Conservation (phyloP, 208 protist species). For the Angomonas deanei region DNA sequence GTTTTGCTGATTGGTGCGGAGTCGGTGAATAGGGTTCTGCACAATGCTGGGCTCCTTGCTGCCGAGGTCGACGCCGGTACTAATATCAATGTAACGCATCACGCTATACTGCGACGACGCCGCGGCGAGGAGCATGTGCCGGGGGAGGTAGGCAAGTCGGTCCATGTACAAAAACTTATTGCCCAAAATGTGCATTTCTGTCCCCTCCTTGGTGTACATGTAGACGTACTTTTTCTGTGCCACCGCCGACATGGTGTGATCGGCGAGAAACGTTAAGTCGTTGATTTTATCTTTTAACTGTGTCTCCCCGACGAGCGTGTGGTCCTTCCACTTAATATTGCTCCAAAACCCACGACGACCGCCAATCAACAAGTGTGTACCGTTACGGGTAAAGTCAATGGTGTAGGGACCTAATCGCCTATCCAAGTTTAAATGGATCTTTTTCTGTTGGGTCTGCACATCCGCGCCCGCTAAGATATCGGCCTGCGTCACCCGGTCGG, state of each 20-base stretch:
- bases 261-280: slow-evolving; percentile 95
- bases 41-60: slow-evolving; percentile 76
- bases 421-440: slow-evolving; percentile 91
- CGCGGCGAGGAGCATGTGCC: slow-evolving; percentile 96
- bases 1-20: slow-evolving; percentile 93
- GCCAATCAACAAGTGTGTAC: slow-evolving; percentile 90
- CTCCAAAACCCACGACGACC: slow-evolving; percentile 95
- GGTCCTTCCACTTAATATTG: slow-evolving; percentile 93
- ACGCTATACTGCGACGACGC: slow-evolving; percentile 78
- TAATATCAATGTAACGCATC: slow-evolving; percentile 95
- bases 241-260: slow-evolving; percentile 97
- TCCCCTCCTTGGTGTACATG: slow-evolving; percentile 97
- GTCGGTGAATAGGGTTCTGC: slow-evolving; percentile 71
- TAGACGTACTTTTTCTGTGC: slow-evolving; percentile 99
- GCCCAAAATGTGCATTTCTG: slow-evolving; percentile 96
- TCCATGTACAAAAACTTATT: slow-evolving; percentile 91
- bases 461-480: slow-evolving; percentile 90
- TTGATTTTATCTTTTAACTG: slow-evolving; percentile 92
- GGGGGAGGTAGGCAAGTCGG: slow-evolving; percentile 94
- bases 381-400: slow-evolving; percentile 92
- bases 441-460: slow-evolving; percentile 89
- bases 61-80: slow-evolving; percentile 88
- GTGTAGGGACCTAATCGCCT: slow-evolving; percentile 92
- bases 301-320: slow-evolving; percentile 89
- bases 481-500: slow-evolving; percentile 90